Evolutionary conservation across 192 early-diverging fungal genomes (phyloP), one percentile per base, ranked within the genome.

Genomic region (Mortierella claussenii): DNA sequence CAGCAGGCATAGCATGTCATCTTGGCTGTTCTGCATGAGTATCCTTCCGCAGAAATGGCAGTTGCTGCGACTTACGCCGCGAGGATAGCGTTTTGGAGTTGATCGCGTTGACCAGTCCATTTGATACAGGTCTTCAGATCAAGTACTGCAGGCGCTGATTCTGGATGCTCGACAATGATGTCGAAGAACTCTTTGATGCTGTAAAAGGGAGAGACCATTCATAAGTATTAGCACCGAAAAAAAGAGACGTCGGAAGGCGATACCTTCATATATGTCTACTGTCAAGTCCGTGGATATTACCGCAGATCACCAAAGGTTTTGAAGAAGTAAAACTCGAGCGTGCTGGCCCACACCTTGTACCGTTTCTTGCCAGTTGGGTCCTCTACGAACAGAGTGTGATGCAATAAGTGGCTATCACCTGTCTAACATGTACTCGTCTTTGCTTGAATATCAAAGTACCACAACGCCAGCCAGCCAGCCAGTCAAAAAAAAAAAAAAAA

Each of bases 81-180:
- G 17, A 73, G 40, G 17, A 81, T 65, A 12, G 68, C 48, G 6
- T 66, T 45, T 12, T 64, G 59, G 13, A 81, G 54, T 31, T 78
- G 74, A 3, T 79, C 73, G 2, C 65, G 68, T 47, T 69, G 63
- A 20, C 80, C 65, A 18, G 80, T 78, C 74, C 57, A 69, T 18
- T 42, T 58, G 2, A 80, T 55, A 56, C 86, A 83, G 0, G 62
- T 68, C n/a, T 87, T 83, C 53, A 92, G 58, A 62, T 93, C 91
- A n/a, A 61, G 47, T 6, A 93, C 82, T 1, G 90, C 87, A 5
- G 82, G 79, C 13, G 68, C 52, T 1, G 92, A 91, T 20, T 84
- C 83, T 1, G 92, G 92, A 46, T 82, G 91, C 26, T 90, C 92
- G 18, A 92, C 81, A 46, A 93, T 90, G 18, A 93, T 90, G 44